phyloP scores from a whole-genome alignment of 805 yeast species.

The Novakomyces olei region DNA sequence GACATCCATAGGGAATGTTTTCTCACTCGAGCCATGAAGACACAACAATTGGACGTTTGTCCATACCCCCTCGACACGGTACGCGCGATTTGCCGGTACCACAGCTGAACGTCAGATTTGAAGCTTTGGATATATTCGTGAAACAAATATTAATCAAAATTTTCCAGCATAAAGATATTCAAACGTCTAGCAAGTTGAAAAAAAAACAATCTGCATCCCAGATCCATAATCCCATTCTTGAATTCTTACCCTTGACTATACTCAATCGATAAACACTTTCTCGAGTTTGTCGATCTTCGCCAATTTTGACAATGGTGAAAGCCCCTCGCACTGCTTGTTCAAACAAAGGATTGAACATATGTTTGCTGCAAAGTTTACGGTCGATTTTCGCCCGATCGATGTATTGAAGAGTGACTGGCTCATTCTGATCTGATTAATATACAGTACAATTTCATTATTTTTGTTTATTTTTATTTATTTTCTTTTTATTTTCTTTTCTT shows the following conservation, averaged over 20 bases:
- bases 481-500: too few species aligned
- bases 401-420: slow-evolving; percentile 30
- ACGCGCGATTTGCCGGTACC: too few species aligned
- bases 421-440: too few species aligned
- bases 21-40: slow-evolving; percentile 59
- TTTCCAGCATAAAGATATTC: too few species aligned
- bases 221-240: slow-evolving; percentile 1
- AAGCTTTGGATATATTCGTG: too few species aligned
- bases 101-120: too few species aligned
- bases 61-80: slow-evolving; percentile 26
- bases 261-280: slow-evolving; percentile 59
- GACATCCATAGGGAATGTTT: slow-evolving; percentile 51
- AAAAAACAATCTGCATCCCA: too few species aligned
- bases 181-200: too few species aligned
- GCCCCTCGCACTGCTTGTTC: slow-evolving; percentile 43
- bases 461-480: too few species aligned
- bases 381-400: slow-evolving; percentile 58
- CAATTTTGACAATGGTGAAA: slow-evolving; percentile 66
- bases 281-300: slow-evolving; percentile 41
- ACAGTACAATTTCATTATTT: too few species aligned
- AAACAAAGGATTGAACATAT: slow-evolving; percentile 65
- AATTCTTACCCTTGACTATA: slow-evolving; percentile 40
- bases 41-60: slow-evolving; percentile 44
- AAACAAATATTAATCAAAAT: too few species aligned
- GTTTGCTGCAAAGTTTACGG: slow-evolving; percentile 50